These are phyloP conservation scores for Grammothele lineata DNA, from an alignment of 768 basidiomycete genomes.

Conservation along the genomic window DNA sequence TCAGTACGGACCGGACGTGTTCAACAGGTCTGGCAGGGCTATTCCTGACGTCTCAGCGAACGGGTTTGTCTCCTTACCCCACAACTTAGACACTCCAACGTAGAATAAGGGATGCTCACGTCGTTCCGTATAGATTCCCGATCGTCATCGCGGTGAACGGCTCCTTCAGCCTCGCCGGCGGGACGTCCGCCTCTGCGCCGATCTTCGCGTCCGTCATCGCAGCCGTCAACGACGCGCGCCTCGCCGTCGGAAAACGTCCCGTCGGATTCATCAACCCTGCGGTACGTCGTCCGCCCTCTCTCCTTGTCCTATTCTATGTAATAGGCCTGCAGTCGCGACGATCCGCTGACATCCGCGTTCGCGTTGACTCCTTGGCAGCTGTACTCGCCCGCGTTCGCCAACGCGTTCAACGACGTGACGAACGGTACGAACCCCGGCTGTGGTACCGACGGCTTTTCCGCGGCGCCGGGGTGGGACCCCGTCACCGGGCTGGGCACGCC, in stretches of 20 bases:
- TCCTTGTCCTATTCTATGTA: not conserved
- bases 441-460: slow-evolving; percentile 29
- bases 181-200: slow-evolving; percentile 31
- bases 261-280: slow-evolving; percentile 58
- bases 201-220: slow-evolving; percentile 29
- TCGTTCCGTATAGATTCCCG: slow-evolving; percentile 16
- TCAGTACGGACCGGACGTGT: slow-evolving; percentile 26
- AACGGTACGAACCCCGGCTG: slow-evolving; percentile 24
- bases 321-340: not conserved
- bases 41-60: slow-evolving; percentile 30
- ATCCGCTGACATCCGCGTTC: not conserved
- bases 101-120: slow-evolving; percentile 15
- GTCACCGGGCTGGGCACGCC: slow-evolving; percentile 32
- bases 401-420: slow-evolving; percentile 25
- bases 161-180: not conserved
- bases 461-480: slow-evolving; percentile 29
- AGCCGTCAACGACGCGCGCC: slow-evolving; percentile 31
- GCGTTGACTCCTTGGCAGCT: slow-evolving; percentile 13
- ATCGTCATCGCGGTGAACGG: slow-evolving; percentile 21
- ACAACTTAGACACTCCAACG: not conserved
- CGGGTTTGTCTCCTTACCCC: slow-evolving; percentile 24
- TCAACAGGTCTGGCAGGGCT: slow-evolving; percentile 29
- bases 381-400: slow-evolving; percentile 16
- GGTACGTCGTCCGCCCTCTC: slow-evolving; percentile 30
- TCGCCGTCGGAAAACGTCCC: slow-evolving; percentile 28